Evolutionary conservation across 2,329 filamentous ascomycete genomes (phyloP).

Genomic region (Hymenoscyphus infarciens): DNA sequence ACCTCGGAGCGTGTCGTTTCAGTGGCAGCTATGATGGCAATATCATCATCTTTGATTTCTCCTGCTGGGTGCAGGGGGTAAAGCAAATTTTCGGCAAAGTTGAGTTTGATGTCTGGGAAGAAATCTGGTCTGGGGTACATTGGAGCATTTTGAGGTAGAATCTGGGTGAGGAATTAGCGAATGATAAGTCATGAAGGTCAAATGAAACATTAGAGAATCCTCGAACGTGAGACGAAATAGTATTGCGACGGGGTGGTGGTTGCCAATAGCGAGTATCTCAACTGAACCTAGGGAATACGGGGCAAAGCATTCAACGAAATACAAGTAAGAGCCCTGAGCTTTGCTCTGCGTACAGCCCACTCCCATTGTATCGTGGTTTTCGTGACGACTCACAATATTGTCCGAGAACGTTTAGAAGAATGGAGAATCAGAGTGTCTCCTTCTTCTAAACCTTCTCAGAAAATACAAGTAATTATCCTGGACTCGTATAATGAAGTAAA

Average conservation of each 20-base stretch:
- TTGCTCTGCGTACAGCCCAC: too few species aligned
- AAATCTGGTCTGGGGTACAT: constrained; percentile 89
- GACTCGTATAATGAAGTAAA: too few species aligned
- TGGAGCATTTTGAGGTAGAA: constrained; percentile 60
- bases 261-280: too few species aligned
- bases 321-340: too few species aligned
- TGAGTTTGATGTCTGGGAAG: constrained; percentile 74
- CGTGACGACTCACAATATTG: too few species aligned
- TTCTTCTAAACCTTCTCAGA: too few species aligned
- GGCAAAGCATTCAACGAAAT: too few species aligned
- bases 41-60: constrained; percentile 34
- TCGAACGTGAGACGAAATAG: background rate
- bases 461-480: too few species aligned
- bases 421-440: too few species aligned
- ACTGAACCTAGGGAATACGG: too few species aligned
- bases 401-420: too few species aligned
- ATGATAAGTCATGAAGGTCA: background rate
- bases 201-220: background rate
- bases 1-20: constrained; percentile 59
- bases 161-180: constrained; percentile 43
- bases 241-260: background rate
- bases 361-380: too few species aligned
- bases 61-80: constrained; percentile 63
- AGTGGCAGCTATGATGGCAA: constrained; percentile 77
- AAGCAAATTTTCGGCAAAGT: constrained; percentile 93